Percentiles rank a stretch among this genome's conserved stretches.
Conservation (phyloP, 371 early-diverging fungal genomes). For the Haplosporangium sp. region DNA sequence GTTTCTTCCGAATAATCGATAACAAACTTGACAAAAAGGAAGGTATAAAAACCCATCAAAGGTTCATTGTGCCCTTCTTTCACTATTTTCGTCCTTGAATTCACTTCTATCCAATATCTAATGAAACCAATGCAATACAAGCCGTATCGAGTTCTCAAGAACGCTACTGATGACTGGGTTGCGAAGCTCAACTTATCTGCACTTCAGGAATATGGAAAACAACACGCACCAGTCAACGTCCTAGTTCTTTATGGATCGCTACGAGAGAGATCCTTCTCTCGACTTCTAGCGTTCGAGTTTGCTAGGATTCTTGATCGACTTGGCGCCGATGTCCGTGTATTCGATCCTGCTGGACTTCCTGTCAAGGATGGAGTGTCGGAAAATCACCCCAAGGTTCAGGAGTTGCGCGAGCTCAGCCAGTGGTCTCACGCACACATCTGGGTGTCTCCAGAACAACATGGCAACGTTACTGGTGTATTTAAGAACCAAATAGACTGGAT, state of each 20-base stretch:
- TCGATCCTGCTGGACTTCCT: conserved; percentile 57
- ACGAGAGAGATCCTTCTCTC: conserved; percentile 56
- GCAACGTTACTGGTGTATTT: conserved; percentile 57
- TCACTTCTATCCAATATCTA: conserved; percentile 4
- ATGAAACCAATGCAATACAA: conserved; percentile 17
- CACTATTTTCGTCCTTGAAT: no score
- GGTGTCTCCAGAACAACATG: conserved; percentile 62
- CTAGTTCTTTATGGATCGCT: conserved; percentile 59
- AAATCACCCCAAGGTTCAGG: conserved; percentile 58
- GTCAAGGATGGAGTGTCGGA: conserved; percentile 59
- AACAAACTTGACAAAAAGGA: no score
- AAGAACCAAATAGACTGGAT: conserved; percentile 63
- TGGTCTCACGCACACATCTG: conserved; percentile 63
- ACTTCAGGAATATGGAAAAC: conserved; percentile 27
- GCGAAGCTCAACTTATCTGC: conserved; percentile 22
- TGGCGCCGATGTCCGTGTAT: conserved; percentile 58
- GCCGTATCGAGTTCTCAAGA: conserved; percentile 27
- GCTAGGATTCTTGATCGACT: conserved; percentile 59
- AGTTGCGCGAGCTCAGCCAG: conserved; percentile 55
- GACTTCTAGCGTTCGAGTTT: conserved; percentile 57
- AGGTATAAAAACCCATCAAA: no score
- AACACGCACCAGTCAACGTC: conserved; percentile 51
- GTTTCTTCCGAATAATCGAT: no score
- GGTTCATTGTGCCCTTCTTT: no score
- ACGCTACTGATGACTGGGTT: conserved; percentile 35